These are phyloP conservation scores for Naumovozyma dairenensis DNA, from an alignment of 805 yeast species.

Conservation along the genomic window DNA sequence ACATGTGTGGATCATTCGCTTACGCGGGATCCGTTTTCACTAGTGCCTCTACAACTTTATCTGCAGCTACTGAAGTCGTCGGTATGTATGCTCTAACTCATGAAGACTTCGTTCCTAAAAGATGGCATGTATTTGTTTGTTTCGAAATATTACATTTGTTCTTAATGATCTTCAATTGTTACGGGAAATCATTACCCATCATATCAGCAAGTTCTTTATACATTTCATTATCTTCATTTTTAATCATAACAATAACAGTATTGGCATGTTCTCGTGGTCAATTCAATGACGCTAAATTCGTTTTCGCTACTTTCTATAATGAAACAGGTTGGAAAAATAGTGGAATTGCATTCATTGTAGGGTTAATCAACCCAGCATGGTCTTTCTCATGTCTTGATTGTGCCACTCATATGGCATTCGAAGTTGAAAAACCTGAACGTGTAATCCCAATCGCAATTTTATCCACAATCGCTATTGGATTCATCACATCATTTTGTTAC, in stretches of 20 bases:
- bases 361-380: slow-evolving; percentile 64
- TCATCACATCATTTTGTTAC: slow-evolving; percentile 49
- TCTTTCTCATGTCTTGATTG: slow-evolving; percentile 60
- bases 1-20: slow-evolving; percentile 54
- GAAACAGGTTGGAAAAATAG: slow-evolving; percentile 52
- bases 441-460: slow-evolving; percentile 59
- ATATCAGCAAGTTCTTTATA: slow-evolving; percentile 45
- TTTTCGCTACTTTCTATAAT: slow-evolving; percentile 47
- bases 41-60: slow-evolving; percentile 50
- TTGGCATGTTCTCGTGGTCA: slow-evolving; percentile 48
- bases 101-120: slow-evolving; percentile 31
- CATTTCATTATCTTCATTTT: slow-evolving; percentile 44
- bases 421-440: slow-evolving; percentile 47
- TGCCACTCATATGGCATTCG: slow-evolving; percentile 69
- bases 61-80: slow-evolving; percentile 44
- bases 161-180: slow-evolving; percentile 43
- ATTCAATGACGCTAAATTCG: slow-evolving; percentile 45
- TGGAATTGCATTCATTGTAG: slow-evolving; percentile 57
- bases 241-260: slow-evolving; percentile 46
- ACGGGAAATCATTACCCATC: slow-evolving; percentile 43
- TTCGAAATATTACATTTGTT: slow-evolving; percentile 40
- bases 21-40: slow-evolving; percentile 59
- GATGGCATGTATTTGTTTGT: slow-evolving; percentile 51
- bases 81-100: slow-evolving; percentile 38
- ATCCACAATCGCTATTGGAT: slow-evolving; percentile 60